Evolutionary conservation across 495 filamentous ascomycete genomes (phyloP).

Genomic region (Hyaloscypha variabilis): DNA sequence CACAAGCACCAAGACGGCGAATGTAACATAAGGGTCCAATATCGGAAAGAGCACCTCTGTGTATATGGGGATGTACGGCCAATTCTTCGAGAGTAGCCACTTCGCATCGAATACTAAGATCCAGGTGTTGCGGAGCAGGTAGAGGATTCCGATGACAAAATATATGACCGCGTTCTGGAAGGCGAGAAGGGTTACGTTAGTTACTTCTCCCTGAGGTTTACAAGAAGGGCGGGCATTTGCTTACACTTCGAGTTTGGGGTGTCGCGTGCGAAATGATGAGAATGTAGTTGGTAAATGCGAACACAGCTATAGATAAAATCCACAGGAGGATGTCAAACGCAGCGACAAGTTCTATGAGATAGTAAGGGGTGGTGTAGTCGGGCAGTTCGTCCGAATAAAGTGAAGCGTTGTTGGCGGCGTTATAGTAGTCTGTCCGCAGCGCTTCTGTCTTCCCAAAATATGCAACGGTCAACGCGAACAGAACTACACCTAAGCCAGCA

Average conservation of each 20-base stretch:
- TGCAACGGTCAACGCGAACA: background rate
- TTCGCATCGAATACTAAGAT: conserved; percentile 8
- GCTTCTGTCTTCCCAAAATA: conserved; percentile 1
- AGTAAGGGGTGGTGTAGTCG: too few species aligned
- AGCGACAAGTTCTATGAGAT: too few species aligned
- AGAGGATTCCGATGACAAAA: conserved; percentile 12
- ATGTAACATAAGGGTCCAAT: conserved; percentile 8
- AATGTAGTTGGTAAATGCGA: too few species aligned
- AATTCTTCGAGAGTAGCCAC: background rate
- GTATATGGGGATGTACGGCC: too few species aligned
- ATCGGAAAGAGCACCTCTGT: background rate
- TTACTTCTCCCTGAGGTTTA: background rate
- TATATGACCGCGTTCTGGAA: conserved; percentile 15
- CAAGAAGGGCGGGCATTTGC: too few species aligned
- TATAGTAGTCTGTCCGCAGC: background rate
- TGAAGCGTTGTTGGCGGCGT: background rate
- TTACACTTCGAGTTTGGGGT: too few species aligned
- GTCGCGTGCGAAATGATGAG: too few species aligned
- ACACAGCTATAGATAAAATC: too few species aligned
- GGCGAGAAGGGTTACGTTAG: background rate
- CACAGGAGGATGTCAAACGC: too few species aligned
- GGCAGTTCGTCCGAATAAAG: too few species aligned
- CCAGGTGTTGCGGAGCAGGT: conserved; percentile 19
- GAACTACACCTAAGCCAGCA: background rate
- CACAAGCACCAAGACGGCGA: conserved; percentile 18